Percentiles rank a stretch among this genome's conserved stretches.
Conservation (phyloP, 495 filamentous ascomycete species). For the Penicillium lividum region DNA sequence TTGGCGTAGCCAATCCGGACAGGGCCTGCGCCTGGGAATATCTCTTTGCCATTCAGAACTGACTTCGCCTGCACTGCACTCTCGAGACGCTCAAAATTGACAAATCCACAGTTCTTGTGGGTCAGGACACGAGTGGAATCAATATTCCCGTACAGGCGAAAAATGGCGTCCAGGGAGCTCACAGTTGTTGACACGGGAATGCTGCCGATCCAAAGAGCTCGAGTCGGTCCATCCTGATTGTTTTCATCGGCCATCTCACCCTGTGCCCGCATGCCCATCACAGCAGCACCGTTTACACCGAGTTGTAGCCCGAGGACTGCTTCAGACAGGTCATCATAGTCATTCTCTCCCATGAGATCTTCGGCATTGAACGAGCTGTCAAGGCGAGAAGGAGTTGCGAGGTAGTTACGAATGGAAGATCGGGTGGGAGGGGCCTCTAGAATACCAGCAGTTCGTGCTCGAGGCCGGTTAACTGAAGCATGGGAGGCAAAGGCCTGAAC, state of each 20-base stretch:
- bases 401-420: slow-evolving; percentile 72
- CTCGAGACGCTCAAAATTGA: slow-evolving; percentile 90
- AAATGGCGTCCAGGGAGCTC: slow-evolving; percentile 89
- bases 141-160: slow-evolving; percentile 85
- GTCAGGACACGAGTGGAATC: slow-evolving; percentile 91
- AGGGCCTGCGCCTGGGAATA: slow-evolving; percentile 94
- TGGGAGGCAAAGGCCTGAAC: slow-evolving; percentile 89
- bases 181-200: slow-evolving; percentile 97
- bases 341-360: slow-evolving; percentile 75
- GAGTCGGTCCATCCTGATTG: slow-evolving; percentile 84
- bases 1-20: slow-evolving; percentile 97
- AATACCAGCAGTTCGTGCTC: slow-evolving; percentile 87
- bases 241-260: slow-evolving; percentile 62
- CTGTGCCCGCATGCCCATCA: slow-evolving; percentile 47
- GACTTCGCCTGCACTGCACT: slow-evolving; percentile 87
- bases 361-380: slow-evolving; percentile 81
- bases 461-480: slow-evolving; percentile 76
- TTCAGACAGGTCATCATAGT: slow-evolving; percentile 70
- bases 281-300: slow-evolving; percentile 57
- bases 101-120: slow-evolving; percentile 98
- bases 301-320: slow-evolving; percentile 80
- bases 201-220: slow-evolving; percentile 94
- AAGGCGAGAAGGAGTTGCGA: slow-evolving; percentile 74
- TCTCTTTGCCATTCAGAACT: slow-evolving; percentile 91
- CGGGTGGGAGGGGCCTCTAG: slow-evolving; percentile 78